A percentile compares a stretch with the other conserved stretches of the same genome.
phyloP scores from a whole-genome alignment of 2,329 filamentous ascomycete genomes.

The Fusarium decemcellulare region DNA sequence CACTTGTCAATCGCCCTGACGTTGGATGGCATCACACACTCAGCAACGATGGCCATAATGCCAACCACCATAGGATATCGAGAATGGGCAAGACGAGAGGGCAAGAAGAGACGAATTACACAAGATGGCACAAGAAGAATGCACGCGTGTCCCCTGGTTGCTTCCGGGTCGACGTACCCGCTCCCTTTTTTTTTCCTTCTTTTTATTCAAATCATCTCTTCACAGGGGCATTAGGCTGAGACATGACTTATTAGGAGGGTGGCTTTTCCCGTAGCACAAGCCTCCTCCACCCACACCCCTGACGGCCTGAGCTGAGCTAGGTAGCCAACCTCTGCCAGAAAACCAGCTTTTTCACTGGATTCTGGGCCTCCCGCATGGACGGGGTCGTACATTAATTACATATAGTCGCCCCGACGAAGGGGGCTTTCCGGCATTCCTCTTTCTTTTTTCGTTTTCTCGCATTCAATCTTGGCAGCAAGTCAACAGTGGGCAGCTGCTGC shows the following conservation, averaged over 20 bases:
- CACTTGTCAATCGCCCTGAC: slow-evolving; percentile 25
- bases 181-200: slow-evolving; percentile 2
- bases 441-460: slow-evolving; percentile 22
- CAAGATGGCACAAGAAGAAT: background rate
- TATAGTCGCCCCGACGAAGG: slow-evolving; percentile 28
- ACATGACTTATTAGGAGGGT: slow-evolving; percentile 48
- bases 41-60: background rate
- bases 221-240: slow-evolving; percentile 42
- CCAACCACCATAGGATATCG: background rate
- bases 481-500: slow-evolving; percentile 12
- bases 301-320: slow-evolving; percentile 33
- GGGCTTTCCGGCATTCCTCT: background rate
- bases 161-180: slow-evolving; percentile 5
- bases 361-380: background rate
- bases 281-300: slow-evolving; percentile 34
- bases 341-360: slow-evolving; percentile 34
- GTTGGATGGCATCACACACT: slow-evolving; percentile 25
- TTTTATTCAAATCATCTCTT: slow-evolving; percentile 1
- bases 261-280: slow-evolving; percentile 21
- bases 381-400: slow-evolving; percentile 31
- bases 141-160: background rate
- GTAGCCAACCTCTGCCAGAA: slow-evolving; percentile 24
- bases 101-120: background rate
- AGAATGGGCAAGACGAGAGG: background rate
- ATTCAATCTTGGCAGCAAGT: slow-evolving; percentile 7